These are phyloP conservation scores for Suillus lakei DNA, from an alignment of 768 basidiomycete species.

Conservation along the genomic window DNA sequence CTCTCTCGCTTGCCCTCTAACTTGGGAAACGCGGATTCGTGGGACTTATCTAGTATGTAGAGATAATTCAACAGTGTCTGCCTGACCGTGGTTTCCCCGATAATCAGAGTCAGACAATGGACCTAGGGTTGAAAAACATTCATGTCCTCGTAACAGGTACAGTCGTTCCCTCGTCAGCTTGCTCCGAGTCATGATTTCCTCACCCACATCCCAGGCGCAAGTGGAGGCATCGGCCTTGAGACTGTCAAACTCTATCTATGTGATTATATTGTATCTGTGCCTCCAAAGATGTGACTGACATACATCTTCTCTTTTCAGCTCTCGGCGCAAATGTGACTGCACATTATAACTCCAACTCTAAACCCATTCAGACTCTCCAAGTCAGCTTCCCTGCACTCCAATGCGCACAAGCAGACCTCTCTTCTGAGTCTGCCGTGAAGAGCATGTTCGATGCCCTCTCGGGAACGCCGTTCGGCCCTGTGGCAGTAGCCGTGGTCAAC, in stretches of 20 bases:
- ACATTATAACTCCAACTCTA: conserved; percentile 63
- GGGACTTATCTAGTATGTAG: not conserved
- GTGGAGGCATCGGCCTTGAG: conserved; percentile 75
- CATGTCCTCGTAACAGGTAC: conserved; percentile 77
- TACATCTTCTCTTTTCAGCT: conserved; percentile 42
- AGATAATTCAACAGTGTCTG: not conserved
- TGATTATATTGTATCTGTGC: conserved; percentile 29
- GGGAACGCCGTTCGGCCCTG: conserved; percentile 45
- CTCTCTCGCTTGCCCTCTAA: not conserved
- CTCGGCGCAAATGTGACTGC: conserved; percentile 75
- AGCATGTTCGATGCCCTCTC: conserved; percentile 51
- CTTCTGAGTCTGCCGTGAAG: conserved; percentile 56
- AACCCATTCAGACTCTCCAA: conserved; percentile 46
- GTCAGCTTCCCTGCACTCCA: conserved; percentile 39
- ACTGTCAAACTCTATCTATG: conserved; percentile 63
- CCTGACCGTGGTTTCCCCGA: not conserved
- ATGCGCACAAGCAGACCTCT: conserved; percentile 59
- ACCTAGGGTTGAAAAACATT: conserved; percentile 61
- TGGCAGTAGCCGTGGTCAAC: conserved; percentile 66
- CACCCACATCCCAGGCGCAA: conserved; percentile 55
- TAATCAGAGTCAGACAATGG: conserved; percentile 38
- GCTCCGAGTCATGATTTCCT: not conserved
- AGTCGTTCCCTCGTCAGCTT: not conserved
- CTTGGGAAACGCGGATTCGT: not conserved
- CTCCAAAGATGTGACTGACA: not conserved